Evolutionary conservation across 2,329 filamentous ascomycete species (phyloP).

Genomic region (Monosporascus sp.): DNA sequence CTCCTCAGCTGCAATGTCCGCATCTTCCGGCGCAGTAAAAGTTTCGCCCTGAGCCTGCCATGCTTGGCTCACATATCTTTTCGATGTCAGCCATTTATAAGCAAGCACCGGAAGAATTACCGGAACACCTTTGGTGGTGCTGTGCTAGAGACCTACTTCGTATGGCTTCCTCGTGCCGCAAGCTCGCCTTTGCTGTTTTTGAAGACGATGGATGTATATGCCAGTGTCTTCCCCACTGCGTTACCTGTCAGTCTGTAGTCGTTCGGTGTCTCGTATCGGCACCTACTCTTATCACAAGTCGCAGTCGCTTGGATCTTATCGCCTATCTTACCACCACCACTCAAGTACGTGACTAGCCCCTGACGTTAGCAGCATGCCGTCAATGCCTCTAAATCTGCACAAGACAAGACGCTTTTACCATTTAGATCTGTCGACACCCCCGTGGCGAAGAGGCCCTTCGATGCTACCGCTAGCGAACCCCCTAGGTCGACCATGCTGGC

Average conservation of each 20-base stretch:
- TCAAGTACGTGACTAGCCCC: conserved; percentile 55
- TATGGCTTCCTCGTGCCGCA: conserved; percentile 59
- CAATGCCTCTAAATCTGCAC: neutral
- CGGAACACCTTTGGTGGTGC: neutral
- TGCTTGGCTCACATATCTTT: conserved; percentile 33
- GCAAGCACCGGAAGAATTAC: neutral
- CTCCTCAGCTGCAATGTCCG: conserved; percentile 12
- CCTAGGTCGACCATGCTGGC: conserved; percentile 68
- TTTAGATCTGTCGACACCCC: conserved; percentile 63
- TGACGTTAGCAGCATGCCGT: conserved; percentile 4
- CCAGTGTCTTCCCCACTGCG: conserved; percentile 58
- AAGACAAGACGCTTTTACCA: conserved; percentile 32
- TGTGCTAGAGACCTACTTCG: conserved; percentile 44
- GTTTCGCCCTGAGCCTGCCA: conserved; percentile 20
- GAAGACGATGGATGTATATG: conserved; percentile 57
- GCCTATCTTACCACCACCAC: conserved; percentile 51
- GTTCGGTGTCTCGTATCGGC: neutral
- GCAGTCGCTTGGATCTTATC: conserved; percentile 53
- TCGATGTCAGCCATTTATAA: conserved; percentile 20
- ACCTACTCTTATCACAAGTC: conserved; percentile 56
- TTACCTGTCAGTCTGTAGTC: neutral
- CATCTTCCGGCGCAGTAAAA: conserved; percentile 18
- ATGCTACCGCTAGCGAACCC: conserved; percentile 61
- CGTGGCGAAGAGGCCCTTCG: conserved; percentile 56
- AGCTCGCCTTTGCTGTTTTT: conserved; percentile 54